These are phyloP conservation scores for Lodderomyces metapsilosis DNA, from an alignment of 1,139 yeast species.

Conservation along the genomic window DNA sequence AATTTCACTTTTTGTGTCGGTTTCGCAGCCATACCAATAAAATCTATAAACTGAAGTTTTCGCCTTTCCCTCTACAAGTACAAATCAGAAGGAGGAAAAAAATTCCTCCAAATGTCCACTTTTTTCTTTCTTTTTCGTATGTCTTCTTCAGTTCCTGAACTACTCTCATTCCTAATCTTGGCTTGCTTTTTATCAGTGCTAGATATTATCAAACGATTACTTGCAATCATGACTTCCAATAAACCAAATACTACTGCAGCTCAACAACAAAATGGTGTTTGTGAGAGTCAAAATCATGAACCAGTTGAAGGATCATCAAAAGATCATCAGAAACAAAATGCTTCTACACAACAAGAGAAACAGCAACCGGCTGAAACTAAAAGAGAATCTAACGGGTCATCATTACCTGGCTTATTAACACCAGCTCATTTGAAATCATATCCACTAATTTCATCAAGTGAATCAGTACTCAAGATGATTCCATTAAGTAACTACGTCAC, in stretches of 20 bases:
- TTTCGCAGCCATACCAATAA: conserved; percentile 6
- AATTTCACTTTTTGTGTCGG: background rate
- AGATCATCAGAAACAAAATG: conserved; percentile 2
- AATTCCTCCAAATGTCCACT: background rate
- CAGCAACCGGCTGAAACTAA: background rate
- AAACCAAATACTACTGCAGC: conserved; percentile 1
- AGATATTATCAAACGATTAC: conserved; percentile 13
- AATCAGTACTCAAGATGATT: conserved; percentile 17
- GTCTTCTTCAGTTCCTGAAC: conserved; percentile 13
- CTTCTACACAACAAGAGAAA: conserved; percentile 3
- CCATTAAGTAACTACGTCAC: conserved; percentile 19
- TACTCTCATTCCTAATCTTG: conserved; percentile 14
- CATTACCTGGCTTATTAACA: conserved; percentile 8
- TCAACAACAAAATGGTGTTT: background rate
- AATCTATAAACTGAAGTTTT: no score
- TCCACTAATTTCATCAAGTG: conserved; percentile 23
- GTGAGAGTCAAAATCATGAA: conserved; percentile 1
- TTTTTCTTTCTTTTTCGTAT: conserved; percentile 6
- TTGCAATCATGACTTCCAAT: conserved; percentile 11
- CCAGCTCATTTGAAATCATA: conserved; percentile 23
- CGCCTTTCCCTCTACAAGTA: background rate
- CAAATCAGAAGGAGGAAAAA: no score
- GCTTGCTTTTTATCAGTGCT: conserved; percentile 15
- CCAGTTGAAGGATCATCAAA: conserved; percentile 5
- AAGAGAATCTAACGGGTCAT: background rate